Evolutionary conservation across 306 rosid species (phyloP).

Genomic region (Inga leiocalycina): DNA sequence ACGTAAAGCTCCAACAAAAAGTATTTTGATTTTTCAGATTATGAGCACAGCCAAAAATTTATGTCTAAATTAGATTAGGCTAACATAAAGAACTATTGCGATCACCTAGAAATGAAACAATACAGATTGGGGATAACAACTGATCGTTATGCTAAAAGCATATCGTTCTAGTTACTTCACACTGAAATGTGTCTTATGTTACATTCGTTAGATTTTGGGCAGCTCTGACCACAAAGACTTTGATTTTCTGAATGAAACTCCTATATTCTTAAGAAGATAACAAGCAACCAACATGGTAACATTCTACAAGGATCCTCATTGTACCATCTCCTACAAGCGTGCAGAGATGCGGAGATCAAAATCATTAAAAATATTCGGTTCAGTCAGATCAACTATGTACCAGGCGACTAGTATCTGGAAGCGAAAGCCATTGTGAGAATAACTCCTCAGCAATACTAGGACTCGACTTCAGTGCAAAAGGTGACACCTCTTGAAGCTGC

Average conservation of each 20-base stretch:
- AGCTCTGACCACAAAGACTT: slow-evolving; percentile 27
- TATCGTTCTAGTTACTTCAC: not conserved
- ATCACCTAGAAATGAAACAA: not conserved
- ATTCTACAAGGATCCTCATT: slow-evolving; percentile 20
- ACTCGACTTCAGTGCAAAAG: slow-evolving; percentile 59
- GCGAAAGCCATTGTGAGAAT: slow-evolving; percentile 82
- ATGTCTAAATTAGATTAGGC: not conserved
- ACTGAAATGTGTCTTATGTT: not conserved
- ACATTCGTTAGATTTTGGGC: not conserved
- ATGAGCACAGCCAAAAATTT: not conserved
- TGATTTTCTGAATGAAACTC: slow-evolving; percentile 21
- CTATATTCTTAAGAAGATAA: slow-evolving; percentile 19
- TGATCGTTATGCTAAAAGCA: slow-evolving; percentile 5
- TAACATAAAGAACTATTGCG: not conserved
- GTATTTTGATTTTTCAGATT: not conserved
- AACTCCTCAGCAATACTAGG: slow-evolving; percentile 72
- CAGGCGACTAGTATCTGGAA: slow-evolving; percentile 76
- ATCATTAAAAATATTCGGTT: slow-evolving; percentile 29
- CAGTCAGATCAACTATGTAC: slow-evolving; percentile 44
- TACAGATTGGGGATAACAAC: slow-evolving; percentile 28
- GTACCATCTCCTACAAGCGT: slow-evolving; percentile 32
- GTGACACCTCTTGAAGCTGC: slow-evolving; percentile 78
- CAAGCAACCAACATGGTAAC: not conserved
- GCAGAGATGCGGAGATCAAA: slow-evolving; percentile 21
- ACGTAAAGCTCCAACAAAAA: not conserved